These are phyloP conservation scores for Aspergillus sp. DNA, from an alignment of 2,329 filamentous ascomycete genomes.

Conservation along the genomic window DNA sequence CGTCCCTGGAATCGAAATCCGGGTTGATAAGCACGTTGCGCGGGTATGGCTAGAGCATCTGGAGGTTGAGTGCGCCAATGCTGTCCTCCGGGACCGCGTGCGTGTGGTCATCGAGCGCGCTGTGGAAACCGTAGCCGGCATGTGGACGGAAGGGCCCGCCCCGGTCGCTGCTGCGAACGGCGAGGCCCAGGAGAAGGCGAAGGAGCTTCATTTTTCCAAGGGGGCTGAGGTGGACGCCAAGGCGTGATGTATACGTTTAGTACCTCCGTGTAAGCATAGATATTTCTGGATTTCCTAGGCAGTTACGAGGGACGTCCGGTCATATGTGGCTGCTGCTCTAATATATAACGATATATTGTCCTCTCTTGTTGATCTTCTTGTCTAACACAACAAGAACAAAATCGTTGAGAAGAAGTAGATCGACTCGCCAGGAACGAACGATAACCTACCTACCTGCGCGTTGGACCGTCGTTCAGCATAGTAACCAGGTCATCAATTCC, in stretches of 20 bases:
- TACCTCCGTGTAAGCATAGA: slow-evolving; percentile 16
- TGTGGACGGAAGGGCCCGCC: slow-evolving; percentile 46
- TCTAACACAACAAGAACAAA: background rate
- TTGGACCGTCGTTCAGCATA: background rate
- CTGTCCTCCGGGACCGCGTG: slow-evolving; percentile 77
- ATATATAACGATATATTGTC: background rate
- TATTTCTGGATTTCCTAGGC: background rate
- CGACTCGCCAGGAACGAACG: background rate
- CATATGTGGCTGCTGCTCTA: no score
- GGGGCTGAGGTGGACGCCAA: slow-evolving; percentile 22
- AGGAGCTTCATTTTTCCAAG: slow-evolving; percentile 16
- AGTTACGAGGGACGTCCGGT: no score
- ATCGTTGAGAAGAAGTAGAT: background rate
- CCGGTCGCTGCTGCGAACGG: slow-evolving; percentile 23
- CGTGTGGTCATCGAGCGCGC: slow-evolving; percentile 85
- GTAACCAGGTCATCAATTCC: background rate
- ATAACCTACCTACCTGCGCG: background rate
- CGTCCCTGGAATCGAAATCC: slow-evolving; percentile 82
- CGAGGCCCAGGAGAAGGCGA: slow-evolving; percentile 14
- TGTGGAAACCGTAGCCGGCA: slow-evolving; percentile 78
- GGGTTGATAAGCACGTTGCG: slow-evolving; percentile 81
- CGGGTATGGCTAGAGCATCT: slow-evolving; percentile 89
- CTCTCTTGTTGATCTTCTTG: background rate
- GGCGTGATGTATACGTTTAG: slow-evolving; percentile 15
- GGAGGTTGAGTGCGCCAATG: slow-evolving; percentile 81